Percentiles rank a stretch among this genome's conserved stretches.
Evolutionary conservation across 1,139 yeast species (phyloP).

Genomic region (Kodamaea alishanica): DNA sequence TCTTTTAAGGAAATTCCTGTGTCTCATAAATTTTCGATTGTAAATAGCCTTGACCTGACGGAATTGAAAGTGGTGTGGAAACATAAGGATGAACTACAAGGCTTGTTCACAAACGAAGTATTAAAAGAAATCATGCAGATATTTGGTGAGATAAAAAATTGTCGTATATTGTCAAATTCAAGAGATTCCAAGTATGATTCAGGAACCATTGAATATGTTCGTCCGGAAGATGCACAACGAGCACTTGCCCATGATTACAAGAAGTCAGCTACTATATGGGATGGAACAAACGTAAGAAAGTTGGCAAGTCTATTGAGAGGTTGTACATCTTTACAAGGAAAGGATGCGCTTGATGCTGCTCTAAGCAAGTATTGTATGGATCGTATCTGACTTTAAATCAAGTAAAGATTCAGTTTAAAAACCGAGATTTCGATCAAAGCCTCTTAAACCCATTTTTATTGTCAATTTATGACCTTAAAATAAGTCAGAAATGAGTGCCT

Average conservation of each 20-base stretch:
- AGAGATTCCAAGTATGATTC: conserved; percentile 32
- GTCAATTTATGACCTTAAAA: too few relatives aligned
- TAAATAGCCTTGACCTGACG: not conserved
- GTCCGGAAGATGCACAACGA: conserved; percentile 21
- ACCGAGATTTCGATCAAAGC: not conserved
- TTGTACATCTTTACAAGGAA: conserved; percentile 17
- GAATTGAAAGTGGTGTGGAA: conserved; percentile 41
- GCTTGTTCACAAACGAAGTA: conserved; percentile 28
- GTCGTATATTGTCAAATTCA: conserved; percentile 11
- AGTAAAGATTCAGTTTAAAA: too few relatives aligned
- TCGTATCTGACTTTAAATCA: conserved; percentile 8
- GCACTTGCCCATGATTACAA: conserved; percentile 44
- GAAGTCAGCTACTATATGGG: conserved; percentile 44
- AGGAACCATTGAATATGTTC: conserved; percentile 33
- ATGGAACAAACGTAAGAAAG: conserved; percentile 41
- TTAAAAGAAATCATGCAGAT: conserved; percentile 41
- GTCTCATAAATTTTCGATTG: conserved; percentile 3
- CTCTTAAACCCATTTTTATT: not conserved
- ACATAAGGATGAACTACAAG: conserved; percentile 33
- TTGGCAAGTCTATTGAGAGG: conserved; percentile 45
- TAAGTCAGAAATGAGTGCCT: not conserved
- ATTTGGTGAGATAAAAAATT: conserved; percentile 38
- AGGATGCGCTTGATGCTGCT: conserved; percentile 1
- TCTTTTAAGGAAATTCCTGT: conserved; percentile 20
- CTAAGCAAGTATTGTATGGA: conserved; percentile 1